Evolutionary conservation across 352 stramenopile species (phyloP).

Genomic region (Pythium insidiosum): DNA sequence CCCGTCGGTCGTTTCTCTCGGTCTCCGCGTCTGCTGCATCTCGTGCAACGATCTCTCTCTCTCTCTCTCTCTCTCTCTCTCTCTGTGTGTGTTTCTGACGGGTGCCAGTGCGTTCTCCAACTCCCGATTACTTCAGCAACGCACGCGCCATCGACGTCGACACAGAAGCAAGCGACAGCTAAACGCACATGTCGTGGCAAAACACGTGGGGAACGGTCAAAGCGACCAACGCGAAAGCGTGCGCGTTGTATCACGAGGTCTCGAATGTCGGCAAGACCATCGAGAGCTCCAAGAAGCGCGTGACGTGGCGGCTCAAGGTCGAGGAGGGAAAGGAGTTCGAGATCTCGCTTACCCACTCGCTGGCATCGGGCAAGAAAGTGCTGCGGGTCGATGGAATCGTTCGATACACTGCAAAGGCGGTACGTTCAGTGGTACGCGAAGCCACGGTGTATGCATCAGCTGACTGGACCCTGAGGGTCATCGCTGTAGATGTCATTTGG

Average conservation of each 20-base stretch:
- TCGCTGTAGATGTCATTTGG: slow-evolving; percentile 73
- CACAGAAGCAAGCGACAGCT: no score
- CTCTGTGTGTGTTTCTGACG: no score
- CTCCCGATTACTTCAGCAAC: neutral
- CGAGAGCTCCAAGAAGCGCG: slow-evolving; percentile 79
- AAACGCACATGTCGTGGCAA: slow-evolving; percentile 73
- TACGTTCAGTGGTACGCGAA: no score
- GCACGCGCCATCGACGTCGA: no score
- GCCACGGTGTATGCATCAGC: no score
- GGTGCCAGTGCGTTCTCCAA: no score
- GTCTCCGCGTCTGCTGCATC: no score
- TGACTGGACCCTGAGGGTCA: no score
- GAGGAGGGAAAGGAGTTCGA: slow-evolving; percentile 76
- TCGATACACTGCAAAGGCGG: slow-evolving; percentile 69
- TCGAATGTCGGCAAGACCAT: slow-evolving; percentile 81
- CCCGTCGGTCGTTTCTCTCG: no score
- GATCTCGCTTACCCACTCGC: slow-evolving; percentile 76
- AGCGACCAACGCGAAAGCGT: slow-evolving; percentile 57
- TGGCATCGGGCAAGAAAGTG: slow-evolving; percentile 77
- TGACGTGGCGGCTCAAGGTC: slow-evolving; percentile 78
- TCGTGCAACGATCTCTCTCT: no score
- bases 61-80: no score
- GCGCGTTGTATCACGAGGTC: slow-evolving; percentile 70
- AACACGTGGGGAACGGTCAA: slow-evolving; percentile 65
- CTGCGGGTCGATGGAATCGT: slow-evolving; percentile 73